phyloP scores from a whole-genome alignment of 495 filamentous ascomycete genomes.

The Talaromyces liani region DNA sequence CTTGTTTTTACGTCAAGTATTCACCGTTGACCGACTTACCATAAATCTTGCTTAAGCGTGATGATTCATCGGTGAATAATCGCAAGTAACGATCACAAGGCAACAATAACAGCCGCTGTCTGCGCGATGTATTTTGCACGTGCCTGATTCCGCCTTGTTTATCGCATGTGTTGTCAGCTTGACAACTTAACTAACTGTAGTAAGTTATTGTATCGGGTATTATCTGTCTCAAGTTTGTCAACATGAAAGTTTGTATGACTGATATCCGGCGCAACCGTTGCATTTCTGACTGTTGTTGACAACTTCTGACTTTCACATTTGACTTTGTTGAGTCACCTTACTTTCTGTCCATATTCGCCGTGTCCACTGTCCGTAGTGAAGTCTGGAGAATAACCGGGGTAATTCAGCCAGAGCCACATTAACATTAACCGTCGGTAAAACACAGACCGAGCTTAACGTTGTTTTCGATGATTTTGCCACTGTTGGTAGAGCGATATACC shows the following conservation, averaged over 20 bases:
- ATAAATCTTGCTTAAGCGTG: background rate
- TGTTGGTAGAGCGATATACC: background rate
- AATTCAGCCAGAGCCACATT: background rate
- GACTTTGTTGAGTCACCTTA: too few species aligned
- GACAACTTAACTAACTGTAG: too few species aligned
- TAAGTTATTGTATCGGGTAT: too few species aligned
- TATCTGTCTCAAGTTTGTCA: too few species aligned
- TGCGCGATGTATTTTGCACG: background rate
- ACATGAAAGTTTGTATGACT: too few species aligned
- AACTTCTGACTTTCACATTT: background rate
- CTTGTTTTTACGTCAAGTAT: too few species aligned
- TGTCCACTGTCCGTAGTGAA: too few species aligned
- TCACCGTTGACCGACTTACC: background rate
- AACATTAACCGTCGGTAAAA: background rate
- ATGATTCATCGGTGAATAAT: background rate
- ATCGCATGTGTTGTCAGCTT: background rate
- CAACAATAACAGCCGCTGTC: background rate
- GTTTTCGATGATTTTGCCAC: background rate
- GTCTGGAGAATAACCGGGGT: background rate
- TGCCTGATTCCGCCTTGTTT: background rate
- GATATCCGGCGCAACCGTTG: background rate
- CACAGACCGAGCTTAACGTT: background rate
- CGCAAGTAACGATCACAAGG: background rate
- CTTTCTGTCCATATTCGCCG: too few species aligned
- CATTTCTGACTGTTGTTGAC: background rate